These are phyloP conservation scores for Cutaneotrichosporon cyanovorans DNA, from an alignment of 1,284 basidiomycete genomes.

Conservation along the genomic window DNA sequence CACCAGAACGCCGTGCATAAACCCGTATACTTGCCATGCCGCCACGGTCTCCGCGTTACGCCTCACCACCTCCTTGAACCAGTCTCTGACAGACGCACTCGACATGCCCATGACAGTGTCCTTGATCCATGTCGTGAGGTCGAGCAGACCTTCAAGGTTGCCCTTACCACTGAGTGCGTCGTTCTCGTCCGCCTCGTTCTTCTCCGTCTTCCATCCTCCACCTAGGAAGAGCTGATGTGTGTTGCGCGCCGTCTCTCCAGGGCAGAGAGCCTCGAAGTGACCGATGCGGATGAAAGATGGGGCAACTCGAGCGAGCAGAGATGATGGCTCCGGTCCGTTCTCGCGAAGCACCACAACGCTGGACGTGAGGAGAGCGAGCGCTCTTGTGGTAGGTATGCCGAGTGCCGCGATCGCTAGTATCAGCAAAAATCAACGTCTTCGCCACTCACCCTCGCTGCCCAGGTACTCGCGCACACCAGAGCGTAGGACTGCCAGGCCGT, in stretches of 20 bases:
- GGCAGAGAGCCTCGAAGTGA: conserved; percentile 77
- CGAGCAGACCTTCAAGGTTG: conserved; percentile 63
- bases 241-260: conserved; percentile 49
- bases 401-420: conserved; percentile 73
- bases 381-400: conserved; percentile 78
- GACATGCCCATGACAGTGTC: conserved; percentile 48
- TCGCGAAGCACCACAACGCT: conserved; percentile 70
- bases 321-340: conserved; percentile 62
- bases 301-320: conserved; percentile 73
- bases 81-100: conserved; percentile 58
- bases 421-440: neutral
- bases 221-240: conserved; percentile 54
- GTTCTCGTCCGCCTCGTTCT: conserved; percentile 12
- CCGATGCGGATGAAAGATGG: conserved; percentile 90
- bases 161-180: conserved; percentile 49
- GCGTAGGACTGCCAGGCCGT: conserved; percentile 85
- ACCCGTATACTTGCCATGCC: conserved; percentile 84
- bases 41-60: conserved; percentile 87
- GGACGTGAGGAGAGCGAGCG: conserved; percentile 71
- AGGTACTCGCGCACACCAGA: conserved; percentile 89
- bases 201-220: conserved; percentile 51
- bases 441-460: conserved; percentile 64
- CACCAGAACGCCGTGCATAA: conserved; percentile 71
- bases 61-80: conserved; percentile 68
- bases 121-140: conserved; percentile 66